phyloP scores from a whole-genome alignment of 176 grass and related monocot species.

The Triticum dicoccoides region DNA sequence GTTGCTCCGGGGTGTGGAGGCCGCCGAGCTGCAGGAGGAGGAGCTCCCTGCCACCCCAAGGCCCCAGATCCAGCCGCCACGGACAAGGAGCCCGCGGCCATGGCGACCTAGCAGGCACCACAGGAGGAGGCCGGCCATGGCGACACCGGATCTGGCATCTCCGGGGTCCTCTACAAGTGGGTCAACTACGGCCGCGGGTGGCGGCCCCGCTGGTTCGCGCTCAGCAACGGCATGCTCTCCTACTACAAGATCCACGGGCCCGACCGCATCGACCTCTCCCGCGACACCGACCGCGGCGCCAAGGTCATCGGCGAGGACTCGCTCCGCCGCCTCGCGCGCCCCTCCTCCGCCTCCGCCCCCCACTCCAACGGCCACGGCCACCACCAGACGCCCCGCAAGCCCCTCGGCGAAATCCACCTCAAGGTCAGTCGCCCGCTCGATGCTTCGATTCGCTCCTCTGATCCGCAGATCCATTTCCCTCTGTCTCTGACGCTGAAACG shows the following conservation, averaged over 20 bases:
- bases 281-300: constrained; percentile 71
- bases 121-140: too few species aligned
- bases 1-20: too few species aligned
- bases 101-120: too few species aligned
- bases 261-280: constrained; percentile 84
- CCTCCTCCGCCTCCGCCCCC: constrained; percentile 4
- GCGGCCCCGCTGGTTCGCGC: constrained; percentile 89
- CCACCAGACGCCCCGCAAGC: constrained; percentile 47
- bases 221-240: constrained; percentile 86
- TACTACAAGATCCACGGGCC: constrained; percentile 99
- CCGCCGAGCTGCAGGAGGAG: too few species aligned
- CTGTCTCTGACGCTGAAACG: constrained; percentile 1
- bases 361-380: constrained; percentile 49
- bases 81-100: too few species aligned
- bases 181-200: constrained; percentile 97
- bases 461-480: constrained; percentile 48
- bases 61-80: too few species aligned
- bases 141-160: constrained; percentile 41
- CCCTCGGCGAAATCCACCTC: constrained; percentile 95
- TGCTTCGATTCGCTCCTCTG: background rate
- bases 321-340: constrained; percentile 50
- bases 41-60: too few species aligned
- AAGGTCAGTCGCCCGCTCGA: constrained; percentile 41
- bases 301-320: constrained; percentile 97
- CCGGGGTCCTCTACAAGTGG: constrained; percentile 94